Base-by-base conservation (phyloP, 108 stramenopile species). In the Cyclotella choctawhatcheeana region DNA sequence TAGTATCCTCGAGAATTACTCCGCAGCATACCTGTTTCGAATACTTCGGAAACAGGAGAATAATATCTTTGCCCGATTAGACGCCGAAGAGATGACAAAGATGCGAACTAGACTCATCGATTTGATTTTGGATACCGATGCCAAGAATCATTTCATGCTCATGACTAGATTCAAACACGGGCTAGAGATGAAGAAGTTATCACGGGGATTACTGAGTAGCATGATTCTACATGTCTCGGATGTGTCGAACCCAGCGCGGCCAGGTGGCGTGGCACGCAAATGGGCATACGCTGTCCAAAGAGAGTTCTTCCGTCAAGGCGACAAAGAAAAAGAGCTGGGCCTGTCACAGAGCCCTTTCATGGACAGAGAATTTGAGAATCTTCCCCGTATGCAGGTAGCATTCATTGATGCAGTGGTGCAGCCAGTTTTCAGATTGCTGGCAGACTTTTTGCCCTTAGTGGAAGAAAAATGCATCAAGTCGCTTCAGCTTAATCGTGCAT, bases 1-100 rank as follows among this genome's bases (percentile, higher is more conserved):
- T 18, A 64, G 67, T 37, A 85, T 87, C 27, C 73, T 90, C 21
- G 89, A 90, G 76, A 86, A 88, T 53, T 73, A 88, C 74, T 88
- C 88, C 14, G 85, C 85, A 8, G 81, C 84, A 2, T 50, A 72
- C 31, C 45, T 84, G 40, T 90, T 90, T 63, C 35, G 82, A 17
- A 78, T 87, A 44, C 65, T 84, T 14, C 44, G 73, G 60, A 79
- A 76, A 44, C 59, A 68, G 21, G 81, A 70, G 18, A 34, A 40
- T 65, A 73, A 89, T 50, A 79, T 89, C n/a, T 80, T 89, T 48
- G 75, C 58, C 29, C 47, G 73, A 58, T 40, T 89, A 3, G 55
- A 51, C 22, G 50, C 56, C 18, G 60, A 73, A 17, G 81, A 79
- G 20, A 60, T 61, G 69, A 74, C 56, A 14, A 80, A 79, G 25